Conservation (phyloP, 176 grass and related monocot species). For the Avena eriantha region DNA sequence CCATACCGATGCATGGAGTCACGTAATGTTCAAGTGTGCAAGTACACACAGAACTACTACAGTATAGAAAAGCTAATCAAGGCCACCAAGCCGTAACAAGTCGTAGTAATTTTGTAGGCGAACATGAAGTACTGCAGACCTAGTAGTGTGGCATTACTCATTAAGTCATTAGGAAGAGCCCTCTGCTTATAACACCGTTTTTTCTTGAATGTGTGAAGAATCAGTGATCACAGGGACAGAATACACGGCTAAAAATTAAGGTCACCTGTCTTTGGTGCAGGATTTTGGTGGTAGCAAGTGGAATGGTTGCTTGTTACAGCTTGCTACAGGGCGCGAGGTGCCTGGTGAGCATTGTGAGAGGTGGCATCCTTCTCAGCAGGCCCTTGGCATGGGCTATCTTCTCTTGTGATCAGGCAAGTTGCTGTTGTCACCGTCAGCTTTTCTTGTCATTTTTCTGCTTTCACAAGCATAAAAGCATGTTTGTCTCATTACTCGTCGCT, state of each 20-base stretch:
- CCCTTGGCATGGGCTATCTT: conserved; percentile 88
- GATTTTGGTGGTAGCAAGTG: conserved; percentile 87
- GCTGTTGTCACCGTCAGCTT: conserved; percentile 18
- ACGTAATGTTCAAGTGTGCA: not conserved
- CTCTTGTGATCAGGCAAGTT: conserved; percentile 87
- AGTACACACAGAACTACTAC: conserved; percentile 23
- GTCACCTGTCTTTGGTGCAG: conserved; percentile 40
- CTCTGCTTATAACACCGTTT: not conserved
- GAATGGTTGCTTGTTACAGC: conserved; percentile 72
- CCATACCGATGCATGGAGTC: conserved; percentile 36
- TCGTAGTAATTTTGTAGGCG: not conserved
- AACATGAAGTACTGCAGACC: not conserved
- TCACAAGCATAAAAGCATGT: conserved; percentile 17
- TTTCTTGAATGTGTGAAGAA: not conserved
- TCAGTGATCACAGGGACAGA: too few relatives aligned
- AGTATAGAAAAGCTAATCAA: conserved; percentile 4
- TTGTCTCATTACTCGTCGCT: conserved; percentile 26
- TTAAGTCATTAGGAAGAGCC: not conserved
- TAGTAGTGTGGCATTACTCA: not conserved
- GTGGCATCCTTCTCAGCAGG: conserved; percentile 61
- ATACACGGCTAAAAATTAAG: not conserved
- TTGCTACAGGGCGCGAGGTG: conserved; percentile 81
- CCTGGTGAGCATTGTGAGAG: conserved; percentile 56
- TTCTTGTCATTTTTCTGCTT: conserved; percentile 26
- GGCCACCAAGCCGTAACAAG: conserved; percentile 1